Evolutionary conservation across 2,329 filamentous ascomycete species (phyloP), one percentile per base, ranked within the genome.

Genomic region (Zymoseptoria crescenta): DNA sequence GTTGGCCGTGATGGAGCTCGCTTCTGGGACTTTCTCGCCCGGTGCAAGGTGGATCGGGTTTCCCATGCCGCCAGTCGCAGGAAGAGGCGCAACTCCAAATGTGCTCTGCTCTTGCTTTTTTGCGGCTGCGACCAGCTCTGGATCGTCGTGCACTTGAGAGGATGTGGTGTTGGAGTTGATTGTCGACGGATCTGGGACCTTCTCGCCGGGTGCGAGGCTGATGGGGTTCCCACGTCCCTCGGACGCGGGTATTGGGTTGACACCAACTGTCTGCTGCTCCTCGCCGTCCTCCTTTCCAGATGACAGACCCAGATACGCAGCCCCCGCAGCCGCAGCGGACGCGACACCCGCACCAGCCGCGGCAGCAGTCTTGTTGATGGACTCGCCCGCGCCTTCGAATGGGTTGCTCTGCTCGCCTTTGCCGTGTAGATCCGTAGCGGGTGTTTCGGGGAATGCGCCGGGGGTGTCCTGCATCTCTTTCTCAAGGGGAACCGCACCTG

Each of bases 21-120:
- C 74, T 53, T 88, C 81, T 49, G 92, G 92, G 8, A 96, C 82
- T 73, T 86, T 85, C 77, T 96, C 89, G 68, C 91, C 91, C 3
- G 92, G 88, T 24, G 83, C 81, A 57, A 96, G 81, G 68, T 83
- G 81, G 72, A 96, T 83, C 7, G 93, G 92, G 74, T 96, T 96
- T 57, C 91, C 84, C 58, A 75, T 72, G 55, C 82, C 82, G 58
- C 74, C 76, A 20, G 81, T 81, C 4, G 83, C 82, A 45, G 83
- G 83, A 56, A 85, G 77, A 13, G 83, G 83, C 55, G 80, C 79
- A 59, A 84, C 81, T 55, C 74, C 70, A 69, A 90, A 75, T 19
- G 64, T 65, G 56, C 66, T 64, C 51, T 59, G 59, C 16, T 64
- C 62, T 21, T 56, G 49, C 27, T 61, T 63, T 28, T 63, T 54